Evolutionary conservation across 352 stramenopile genomes (phyloP).

Genomic region (Phytophthora sp.): DNA sequence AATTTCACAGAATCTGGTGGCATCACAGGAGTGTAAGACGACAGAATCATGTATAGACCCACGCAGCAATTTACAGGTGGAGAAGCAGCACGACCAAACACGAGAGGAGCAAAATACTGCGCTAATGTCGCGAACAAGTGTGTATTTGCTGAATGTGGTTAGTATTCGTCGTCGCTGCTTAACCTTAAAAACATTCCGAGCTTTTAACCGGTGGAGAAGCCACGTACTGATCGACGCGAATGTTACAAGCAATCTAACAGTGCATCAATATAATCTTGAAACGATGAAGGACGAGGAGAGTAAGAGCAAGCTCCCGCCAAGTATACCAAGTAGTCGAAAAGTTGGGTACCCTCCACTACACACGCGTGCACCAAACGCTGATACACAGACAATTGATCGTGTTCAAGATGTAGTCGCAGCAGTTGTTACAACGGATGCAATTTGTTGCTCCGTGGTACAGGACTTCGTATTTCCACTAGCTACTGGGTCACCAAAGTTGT

Average conservation of each 20-base stretch:
- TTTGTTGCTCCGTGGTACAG: constrained; percentile 51
- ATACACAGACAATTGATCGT: not conserved
- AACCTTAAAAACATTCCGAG: constrained; percentile 29
- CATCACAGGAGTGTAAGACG: constrained; percentile 43
- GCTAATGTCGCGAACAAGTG: constrained; percentile 25
- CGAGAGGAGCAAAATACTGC: constrained; percentile 7
- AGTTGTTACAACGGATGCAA: constrained; percentile 32
- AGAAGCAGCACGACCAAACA: not conserved
- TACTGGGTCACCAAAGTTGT: not conserved
- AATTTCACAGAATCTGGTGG: not conserved
- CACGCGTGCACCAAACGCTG: not conserved
- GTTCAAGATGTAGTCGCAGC: constrained; percentile 31
- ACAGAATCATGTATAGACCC: too few species aligned
- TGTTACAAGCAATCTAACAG: not conserved
- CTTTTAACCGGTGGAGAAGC: constrained; percentile 43
- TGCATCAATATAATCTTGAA: not conserved
- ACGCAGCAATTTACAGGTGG: constrained; percentile 32
- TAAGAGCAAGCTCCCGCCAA: not conserved
- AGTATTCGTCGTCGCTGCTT: constrained; percentile 32
- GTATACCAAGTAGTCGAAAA: not conserved
- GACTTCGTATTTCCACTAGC: constrained; percentile 39
- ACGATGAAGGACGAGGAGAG: not conserved
- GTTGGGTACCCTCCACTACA: constrained; percentile 19
- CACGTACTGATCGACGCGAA: not conserved
- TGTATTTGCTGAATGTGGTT: constrained; percentile 45